Conservation (phyloP, 2,329 filamentous ascomycete genomes). For the Didymella exigua region DNA sequence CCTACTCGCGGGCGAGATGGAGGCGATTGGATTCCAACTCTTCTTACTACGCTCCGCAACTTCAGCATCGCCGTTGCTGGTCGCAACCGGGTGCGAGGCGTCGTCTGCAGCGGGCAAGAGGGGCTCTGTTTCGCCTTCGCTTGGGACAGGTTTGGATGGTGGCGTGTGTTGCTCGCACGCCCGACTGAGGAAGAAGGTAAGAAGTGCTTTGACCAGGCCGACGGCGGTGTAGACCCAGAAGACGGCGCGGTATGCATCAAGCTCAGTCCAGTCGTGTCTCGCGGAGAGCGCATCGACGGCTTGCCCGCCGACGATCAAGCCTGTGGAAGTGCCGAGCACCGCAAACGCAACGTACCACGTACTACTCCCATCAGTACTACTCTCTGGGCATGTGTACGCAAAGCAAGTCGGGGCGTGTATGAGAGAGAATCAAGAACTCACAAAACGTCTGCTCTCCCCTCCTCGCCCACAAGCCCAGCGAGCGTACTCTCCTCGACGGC, state of each 20-base stretch:
- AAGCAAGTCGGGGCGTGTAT: too few relatives aligned
- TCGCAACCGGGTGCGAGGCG: not conserved
- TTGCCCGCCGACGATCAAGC: slow-evolving; percentile 45
- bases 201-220: slow-evolving; percentile 47
- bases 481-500: slow-evolving; percentile 49
- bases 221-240: slow-evolving; percentile 53
- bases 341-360: slow-evolving; percentile 50
- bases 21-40: slow-evolving; percentile 51
- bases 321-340: slow-evolving; percentile 44
- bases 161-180: slow-evolving; percentile 43
- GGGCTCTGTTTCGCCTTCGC: slow-evolving; percentile 25
- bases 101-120: slow-evolving; percentile 24
- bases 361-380: slow-evolving; percentile 12
- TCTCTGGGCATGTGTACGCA: too few relatives aligned
- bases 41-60: slow-evolving; percentile 7
- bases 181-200: slow-evolving; percentile 49
- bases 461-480: slow-evolving; percentile 42
- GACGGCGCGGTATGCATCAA: slow-evolving; percentile 48
- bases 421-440: not conserved
- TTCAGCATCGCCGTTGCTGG: not conserved
- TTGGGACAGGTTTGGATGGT: not conserved
- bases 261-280: slow-evolving; percentile 42
- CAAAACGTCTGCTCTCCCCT: slow-evolving; percentile 43
- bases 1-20: slow-evolving; percentile 63
- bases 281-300: slow-evolving; percentile 43